These are phyloP conservation scores for Comarum palustre DNA, from an alignment of 306 rosid genomes.

Conservation along the genomic window DNA sequence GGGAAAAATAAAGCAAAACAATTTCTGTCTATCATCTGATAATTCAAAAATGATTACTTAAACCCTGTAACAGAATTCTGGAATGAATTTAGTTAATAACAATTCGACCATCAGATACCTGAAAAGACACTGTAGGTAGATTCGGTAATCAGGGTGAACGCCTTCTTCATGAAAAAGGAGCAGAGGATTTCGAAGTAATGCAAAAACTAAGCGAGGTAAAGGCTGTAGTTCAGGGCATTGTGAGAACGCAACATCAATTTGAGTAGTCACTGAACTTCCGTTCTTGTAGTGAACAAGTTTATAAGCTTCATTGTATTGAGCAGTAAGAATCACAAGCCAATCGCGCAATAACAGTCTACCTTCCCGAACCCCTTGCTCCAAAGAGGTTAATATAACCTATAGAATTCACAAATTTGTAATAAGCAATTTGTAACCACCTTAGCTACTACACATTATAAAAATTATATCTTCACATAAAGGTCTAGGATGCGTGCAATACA, in stretches of 20 bases:
- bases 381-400: constrained; percentile 82
- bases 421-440: constrained; percentile 4
- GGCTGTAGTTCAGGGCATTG: constrained; percentile 91
- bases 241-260: constrained; percentile 76
- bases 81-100: not conserved
- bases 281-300: constrained; percentile 58
- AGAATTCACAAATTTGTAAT: constrained; percentile 15
- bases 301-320: constrained; percentile 84
- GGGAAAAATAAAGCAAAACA: not conserved
- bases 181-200: constrained; percentile 87
- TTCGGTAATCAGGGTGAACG: constrained; percentile 88
- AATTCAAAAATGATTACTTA: constrained; percentile 5
- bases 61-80: constrained; percentile 2
- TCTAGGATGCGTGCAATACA: not conserved
- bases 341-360: constrained; percentile 92
- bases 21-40: not conserved
- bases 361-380: constrained; percentile 97
- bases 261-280: constrained; percentile 66
- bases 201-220: constrained; percentile 81
- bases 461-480: not conserved
- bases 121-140: constrained; percentile 91
- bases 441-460: not conserved
- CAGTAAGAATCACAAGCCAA: constrained; percentile 94
- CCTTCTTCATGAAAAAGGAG: constrained; percentile 96
- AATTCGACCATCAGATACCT: constrained; percentile 49